Base-by-base conservation (phyloP, 371 early-diverging fungal species). In the Rhizomucor pusillus region DNA sequence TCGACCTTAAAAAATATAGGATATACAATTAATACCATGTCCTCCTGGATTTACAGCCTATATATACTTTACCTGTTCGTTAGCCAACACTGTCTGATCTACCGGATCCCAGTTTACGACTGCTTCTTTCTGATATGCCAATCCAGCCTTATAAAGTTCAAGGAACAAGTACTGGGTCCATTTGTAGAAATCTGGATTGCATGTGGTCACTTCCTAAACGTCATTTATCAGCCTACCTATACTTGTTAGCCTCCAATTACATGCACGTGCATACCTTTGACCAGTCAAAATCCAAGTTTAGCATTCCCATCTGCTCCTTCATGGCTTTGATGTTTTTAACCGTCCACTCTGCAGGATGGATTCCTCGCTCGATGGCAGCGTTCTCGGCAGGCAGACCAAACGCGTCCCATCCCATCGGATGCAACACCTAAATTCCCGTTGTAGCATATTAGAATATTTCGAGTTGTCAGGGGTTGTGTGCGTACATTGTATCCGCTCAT, bases 351-450 rank as follows among this genome's bases (percentile, higher is more conserved):
- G 72, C 69, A 3, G 99, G 98, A 35, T 85, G 83, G 34, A 89
- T 73, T 5, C 84, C 81, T 14, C 91, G 82, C 61, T 94, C 92
- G 34, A 95, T 91, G 1, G 99, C 99, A 0, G 94, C 95, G 69
- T 99, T 98, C 66, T 99, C 99, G 12, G 97, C 98, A 0, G 99
- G 99, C 12, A 99, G 83, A 4, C 99, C 99, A 78, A 98, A 99
- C 6, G 99, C 95, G 67, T 99, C 99, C 91, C 98, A 98, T 4
- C 98, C 99, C 89, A 98, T 98, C 1, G 99, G 96, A 68, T 91
- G 91, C 0, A 95, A 61, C 4, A 90, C 88, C 71, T 87, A 63
- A 25, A 11, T 37, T 37, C 11, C 37, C 37, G 37, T 37, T 9
- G 9, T 20, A 33, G n/a, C 33, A 23, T 23, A 25, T 43, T 20